Percentiles rank a stretch among this genome's conserved stretches.
These are phyloP conservation scores for Xylaria digitata DNA, from an alignment of 2,329 filamentous ascomycete species.

Conservation along the genomic window DNA sequence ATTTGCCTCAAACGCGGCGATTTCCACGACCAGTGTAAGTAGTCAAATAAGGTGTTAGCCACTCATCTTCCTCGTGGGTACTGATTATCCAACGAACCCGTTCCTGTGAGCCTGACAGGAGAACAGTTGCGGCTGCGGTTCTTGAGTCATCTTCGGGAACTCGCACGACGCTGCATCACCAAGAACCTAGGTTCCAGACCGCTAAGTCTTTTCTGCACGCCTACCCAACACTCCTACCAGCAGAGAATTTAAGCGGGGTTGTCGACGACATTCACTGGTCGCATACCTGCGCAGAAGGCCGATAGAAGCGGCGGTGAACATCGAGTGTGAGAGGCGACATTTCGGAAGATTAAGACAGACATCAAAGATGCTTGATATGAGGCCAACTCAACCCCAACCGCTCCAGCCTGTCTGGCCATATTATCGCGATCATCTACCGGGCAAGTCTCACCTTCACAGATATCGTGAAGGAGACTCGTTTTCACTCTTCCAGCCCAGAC, in stretches of 20 bases:
- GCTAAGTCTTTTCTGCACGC: constrained; percentile 47
- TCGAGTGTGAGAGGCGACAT: constrained; percentile 31
- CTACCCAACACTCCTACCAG: constrained; percentile 47
- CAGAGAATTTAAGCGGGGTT: constrained; percentile 42
- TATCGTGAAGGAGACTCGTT: constrained; percentile 32
- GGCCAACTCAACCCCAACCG: constrained; percentile 32
- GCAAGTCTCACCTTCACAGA: constrained; percentile 43
- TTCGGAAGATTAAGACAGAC: constrained; percentile 38
- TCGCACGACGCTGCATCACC: constrained; percentile 49
- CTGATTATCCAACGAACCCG: constrained; percentile 30
- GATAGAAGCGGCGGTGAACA: constrained; percentile 48
- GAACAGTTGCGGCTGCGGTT: constrained; percentile 43
- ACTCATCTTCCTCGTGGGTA: constrained; percentile 21
- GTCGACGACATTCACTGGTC: constrained; percentile 42
- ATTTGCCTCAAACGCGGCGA: constrained; percentile 27
- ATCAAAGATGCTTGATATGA: constrained; percentile 37
- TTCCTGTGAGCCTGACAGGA: constrained; percentile 36
- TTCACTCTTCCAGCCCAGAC: constrained; percentile 25
- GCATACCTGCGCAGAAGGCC: constrained; percentile 40
- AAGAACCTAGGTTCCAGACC: constrained; percentile 50
- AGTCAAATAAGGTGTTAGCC: constrained; percentile 11
- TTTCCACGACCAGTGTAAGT: not conserved
- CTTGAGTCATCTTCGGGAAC: constrained; percentile 49
- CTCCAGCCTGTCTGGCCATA: constrained; percentile 28
- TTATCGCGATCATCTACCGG: constrained; percentile 36